phyloP scores from a whole-genome alignment of 2,329 filamentous ascomycete species.

The Penicillium psychrosexuale region DNA sequence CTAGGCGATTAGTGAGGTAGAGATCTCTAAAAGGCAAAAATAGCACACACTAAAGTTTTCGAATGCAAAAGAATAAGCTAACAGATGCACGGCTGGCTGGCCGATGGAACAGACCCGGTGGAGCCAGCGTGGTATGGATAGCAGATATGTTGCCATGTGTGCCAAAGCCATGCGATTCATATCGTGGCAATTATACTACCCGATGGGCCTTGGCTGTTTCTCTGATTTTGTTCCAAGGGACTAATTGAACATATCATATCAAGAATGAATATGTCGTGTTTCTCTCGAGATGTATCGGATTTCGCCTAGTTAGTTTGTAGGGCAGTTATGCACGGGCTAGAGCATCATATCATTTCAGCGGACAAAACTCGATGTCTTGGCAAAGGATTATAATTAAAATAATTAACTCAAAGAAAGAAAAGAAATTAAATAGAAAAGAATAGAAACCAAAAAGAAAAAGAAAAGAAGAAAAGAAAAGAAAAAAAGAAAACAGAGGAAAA shows the following conservation, averaged over 20 bases:
- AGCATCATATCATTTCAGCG: slow-evolving; percentile 3
- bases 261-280: neutral
- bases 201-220: neutral
- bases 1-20: slow-evolving; percentile 3
- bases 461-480: neutral
- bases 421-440: too few species aligned
- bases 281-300: neutral
- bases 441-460: neutral
- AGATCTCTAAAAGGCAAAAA: slow-evolving; percentile 14
- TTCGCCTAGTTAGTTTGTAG: neutral
- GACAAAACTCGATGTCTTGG: slow-evolving; percentile 7
- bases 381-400: neutral
- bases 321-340: slow-evolving; percentile 3
- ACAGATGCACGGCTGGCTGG: slow-evolving; percentile 7
- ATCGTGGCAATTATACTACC: slow-evolving; percentile 9
- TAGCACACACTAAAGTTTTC: slow-evolving; percentile 11
- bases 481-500: neutral
- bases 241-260: neutral
- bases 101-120: slow-evolving; percentile 17
- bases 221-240: neutral
- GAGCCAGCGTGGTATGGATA: neutral
- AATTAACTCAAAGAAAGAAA: neutral
- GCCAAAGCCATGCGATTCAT: slow-evolving; percentile 14
- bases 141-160: slow-evolving; percentile 12
- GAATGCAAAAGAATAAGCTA: slow-evolving; percentile 8